Percentiles rank a stretch among this genome's conserved stretches.
Evolutionary conservation across 1,139 yeast species (phyloP).

Genomic region (Candida glucosophila): DNA sequence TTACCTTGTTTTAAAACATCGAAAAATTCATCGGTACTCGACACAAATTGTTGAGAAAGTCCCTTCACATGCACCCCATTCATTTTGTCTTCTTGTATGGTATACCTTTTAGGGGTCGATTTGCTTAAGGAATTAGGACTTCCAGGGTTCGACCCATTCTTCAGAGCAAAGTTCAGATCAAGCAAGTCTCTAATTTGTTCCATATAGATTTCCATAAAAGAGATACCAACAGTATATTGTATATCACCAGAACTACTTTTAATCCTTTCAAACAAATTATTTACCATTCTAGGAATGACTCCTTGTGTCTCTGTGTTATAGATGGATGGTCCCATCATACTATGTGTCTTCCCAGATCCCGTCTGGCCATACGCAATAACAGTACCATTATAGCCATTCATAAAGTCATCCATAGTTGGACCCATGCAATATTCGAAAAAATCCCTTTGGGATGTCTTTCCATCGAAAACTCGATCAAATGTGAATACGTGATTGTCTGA

Average conservation of each 20-base stretch:
- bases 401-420: constrained; percentile 57
- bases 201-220: constrained; percentile 77
- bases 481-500: too few species aligned
- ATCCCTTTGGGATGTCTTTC: constrained; percentile 43
- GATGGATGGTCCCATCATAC: constrained; percentile 68
- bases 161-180: too few species aligned
- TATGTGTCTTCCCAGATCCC: constrained; percentile 79
- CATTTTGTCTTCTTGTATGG: constrained; percentile 58
- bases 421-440: constrained; percentile 54
- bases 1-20: constrained; percentile 50
- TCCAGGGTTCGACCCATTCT: too few species aligned
- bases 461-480: constrained; percentile 60
- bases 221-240: constrained; percentile 62
- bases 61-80: constrained; percentile 69
- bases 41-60: constrained; percentile 52
- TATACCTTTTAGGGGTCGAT: constrained; percentile 36
- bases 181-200: constrained; percentile 65
- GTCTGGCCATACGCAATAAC: constrained; percentile 86
- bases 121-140: constrained; percentile 7
- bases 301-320: constrained; percentile 39
- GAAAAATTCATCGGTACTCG: constrained; percentile 51
- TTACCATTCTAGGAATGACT: constrained; percentile 66
- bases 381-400: constrained; percentile 79
- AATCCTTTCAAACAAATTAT: constrained; percentile 53
- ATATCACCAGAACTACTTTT: constrained; percentile 42